Base-by-base conservation (phyloP, 2,329 filamentous ascomycete genomes). In the Fusarium napiforme region DNA sequence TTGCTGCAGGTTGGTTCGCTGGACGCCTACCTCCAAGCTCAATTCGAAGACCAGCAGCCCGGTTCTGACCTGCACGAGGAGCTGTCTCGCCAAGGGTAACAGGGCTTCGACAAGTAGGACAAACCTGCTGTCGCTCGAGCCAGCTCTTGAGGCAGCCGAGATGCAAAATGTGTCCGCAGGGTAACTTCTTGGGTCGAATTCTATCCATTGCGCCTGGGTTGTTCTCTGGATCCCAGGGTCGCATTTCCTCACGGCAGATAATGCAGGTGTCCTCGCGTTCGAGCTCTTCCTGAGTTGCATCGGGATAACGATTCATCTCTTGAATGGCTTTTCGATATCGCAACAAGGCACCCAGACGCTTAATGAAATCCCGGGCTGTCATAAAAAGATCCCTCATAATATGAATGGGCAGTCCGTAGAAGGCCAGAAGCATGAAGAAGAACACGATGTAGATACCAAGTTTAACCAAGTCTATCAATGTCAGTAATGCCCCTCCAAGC, bases 181-280 rank as follows among this genome's bases (percentile, higher is more conserved):
- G 96, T 15, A 99, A 88, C 83, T 97, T 98, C 86, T 99, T 99
- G 11, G 96, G 94, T 26, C 96, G 89, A 64, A 93, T 89, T 61
- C 96, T 90, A 79, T 98, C 95, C 66, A 97, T 92, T 63, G 93
- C 87, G n/a, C 90, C 92, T 87, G 75, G 89, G 84, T 80, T 89
- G 83, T 83, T 81, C 9, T 72, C 79, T 2, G 86, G 84, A 65
- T 89, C 83, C 93, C 94, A 97, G 4, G 92, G 91, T 39, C 90
- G 90, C 96, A 99, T 99, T 73, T 97, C 94, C 81, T 99, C 96
- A 69, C 96, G 91, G 82, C 96, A 99, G 62, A 99, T 97, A 76
- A 99, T 99, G 82, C 96, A 99, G 6, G 96, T 97, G 78, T 97
- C 94, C 80, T 98, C 96, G 55, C 93, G 88, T 34, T 87, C 86